A percentile compares a stretch with the other conserved stretches of the same genome.
These are phyloP conservation scores for Carpinus viminea DNA, from an alignment of 306 rosid species.

Conservation along the genomic window DNA sequence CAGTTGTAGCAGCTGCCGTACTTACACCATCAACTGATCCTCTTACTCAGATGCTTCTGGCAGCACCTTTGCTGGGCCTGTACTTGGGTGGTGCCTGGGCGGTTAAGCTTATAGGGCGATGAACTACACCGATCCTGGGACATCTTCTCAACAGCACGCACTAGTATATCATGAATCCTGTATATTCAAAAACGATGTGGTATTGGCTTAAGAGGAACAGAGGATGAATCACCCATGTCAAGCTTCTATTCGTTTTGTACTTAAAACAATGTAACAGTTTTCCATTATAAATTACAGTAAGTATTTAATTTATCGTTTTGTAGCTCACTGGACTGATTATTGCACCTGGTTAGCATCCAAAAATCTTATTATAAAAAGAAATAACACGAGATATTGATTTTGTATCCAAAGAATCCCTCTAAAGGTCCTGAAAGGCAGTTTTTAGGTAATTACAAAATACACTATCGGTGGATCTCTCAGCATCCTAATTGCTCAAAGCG, in stretches of 20 bases:
- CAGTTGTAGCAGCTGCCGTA: constrained; percentile 84
- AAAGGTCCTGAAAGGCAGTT: neutral
- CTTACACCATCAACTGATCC: constrained; percentile 93
- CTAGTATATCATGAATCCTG: constrained; percentile 24
- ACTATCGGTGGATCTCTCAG: neutral
- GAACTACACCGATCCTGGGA: constrained; percentile 13
- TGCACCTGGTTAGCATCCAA: neutral
- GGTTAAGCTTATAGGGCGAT: constrained; percentile 82
- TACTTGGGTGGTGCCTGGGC: constrained; percentile 94
- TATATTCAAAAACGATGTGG: constrained; percentile 45
- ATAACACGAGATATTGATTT: neutral
- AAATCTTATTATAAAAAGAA: neutral
- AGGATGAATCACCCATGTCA: constrained; percentile 20
- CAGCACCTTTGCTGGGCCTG: constrained; percentile 78
- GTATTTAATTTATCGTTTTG: neutral
- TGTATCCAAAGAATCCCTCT: neutral
- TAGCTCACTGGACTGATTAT: neutral
- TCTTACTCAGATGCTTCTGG: constrained; percentile 85
- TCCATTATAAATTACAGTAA: constrained; percentile 2
- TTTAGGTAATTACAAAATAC: neutral
- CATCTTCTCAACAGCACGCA: neutral
- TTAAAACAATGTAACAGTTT: constrained; percentile 14
- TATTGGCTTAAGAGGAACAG: constrained; percentile 10
- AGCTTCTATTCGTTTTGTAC: constrained; percentile 15
- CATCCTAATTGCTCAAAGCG: constrained; percentile 37